These are phyloP conservation scores for Colletotrichum liaoningense DNA, from an alignment of 2,329 filamentous ascomycete genomes.

Conservation along the genomic window DNA sequence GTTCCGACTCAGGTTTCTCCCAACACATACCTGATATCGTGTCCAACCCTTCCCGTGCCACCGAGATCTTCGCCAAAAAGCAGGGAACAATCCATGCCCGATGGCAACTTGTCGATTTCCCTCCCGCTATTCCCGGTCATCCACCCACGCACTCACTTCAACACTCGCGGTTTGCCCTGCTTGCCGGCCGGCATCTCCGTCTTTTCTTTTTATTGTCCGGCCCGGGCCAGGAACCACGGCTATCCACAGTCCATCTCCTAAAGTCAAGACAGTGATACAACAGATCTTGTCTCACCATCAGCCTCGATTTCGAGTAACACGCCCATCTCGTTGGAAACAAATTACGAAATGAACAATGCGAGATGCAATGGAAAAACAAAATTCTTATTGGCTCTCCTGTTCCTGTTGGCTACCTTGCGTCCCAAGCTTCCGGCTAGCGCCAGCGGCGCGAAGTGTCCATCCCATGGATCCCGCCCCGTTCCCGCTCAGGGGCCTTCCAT, in stretches of 20 bases:
- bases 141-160: background rate
- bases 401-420: slow-evolving; percentile 8
- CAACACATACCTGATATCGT: slow-evolving; percentile 13
- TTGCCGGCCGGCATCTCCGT: slow-evolving; percentile 9
- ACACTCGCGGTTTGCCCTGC: background rate
- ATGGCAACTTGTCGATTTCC: background rate
- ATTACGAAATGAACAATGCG: background rate
- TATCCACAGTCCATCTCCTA: background rate
- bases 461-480: slow-evolving; percentile 32
- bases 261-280: background rate
- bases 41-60: background rate
- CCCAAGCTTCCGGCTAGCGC: slow-evolving; percentile 28
- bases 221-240: slow-evolving; percentile 18
- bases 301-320: slow-evolving; percentile 21
- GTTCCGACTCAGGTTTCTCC: slow-evolving; percentile 11
- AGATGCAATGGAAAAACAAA: background rate
- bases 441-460: slow-evolving; percentile 26
- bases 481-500: slow-evolving; percentile 34
- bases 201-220: slow-evolving; percentile 3
- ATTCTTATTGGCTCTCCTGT: background rate
- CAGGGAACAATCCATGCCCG: slow-evolving; percentile 20
- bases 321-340: slow-evolving; percentile 1
- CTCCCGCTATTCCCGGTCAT: slow-evolving; percentile 7
- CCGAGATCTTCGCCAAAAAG: slow-evolving; percentile 4
- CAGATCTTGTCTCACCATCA: slow-evolving; percentile 22